A percentile compares a stretch with the other conserved stretches of the same genome.
Conservation (phyloP, 1,139 yeast genomes). For the Maudiozyma humilis region DNA sequence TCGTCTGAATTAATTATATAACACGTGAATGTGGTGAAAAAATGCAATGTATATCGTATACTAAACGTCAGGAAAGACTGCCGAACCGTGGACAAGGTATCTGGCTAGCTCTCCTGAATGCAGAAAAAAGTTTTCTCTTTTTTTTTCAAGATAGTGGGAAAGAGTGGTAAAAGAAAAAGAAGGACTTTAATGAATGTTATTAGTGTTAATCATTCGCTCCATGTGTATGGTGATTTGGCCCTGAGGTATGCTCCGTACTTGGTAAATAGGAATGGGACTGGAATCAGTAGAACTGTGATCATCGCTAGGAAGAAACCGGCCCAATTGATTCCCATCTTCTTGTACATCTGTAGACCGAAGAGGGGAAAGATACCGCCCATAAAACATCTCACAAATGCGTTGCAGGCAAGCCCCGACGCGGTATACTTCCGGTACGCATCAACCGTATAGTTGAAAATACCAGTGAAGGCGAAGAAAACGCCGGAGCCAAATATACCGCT, state of each 20-base stretch:
- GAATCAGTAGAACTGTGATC: conserved; percentile 47
- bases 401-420: conserved; percentile 79
- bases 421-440: conserved; percentile 56
- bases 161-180: background rate
- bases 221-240: conserved; percentile 48
- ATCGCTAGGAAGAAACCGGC: conserved; percentile 53
- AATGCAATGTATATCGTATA: conserved; percentile 3
- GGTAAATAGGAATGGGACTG: conserved; percentile 70
- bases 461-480: conserved; percentile 47
- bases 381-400: conserved; percentile 57
- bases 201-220: conserved; percentile 19
- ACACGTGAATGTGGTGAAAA: background rate
- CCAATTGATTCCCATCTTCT: conserved; percentile 51
- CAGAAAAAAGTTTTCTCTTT: background rate
- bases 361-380: conserved; percentile 74
- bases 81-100: background rate
- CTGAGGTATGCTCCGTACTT: conserved; percentile 58
- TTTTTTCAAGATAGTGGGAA: too few relatives aligned
- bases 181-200: background rate
- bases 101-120: background rate
- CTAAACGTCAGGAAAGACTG: background rate
- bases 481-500: conserved; percentile 54
- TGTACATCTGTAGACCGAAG: conserved; percentile 53
- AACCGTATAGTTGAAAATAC: conserved; percentile 52
- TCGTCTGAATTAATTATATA: conserved; percentile 2